Evolutionary conservation across 441 rosid species (phyloP), one percentile per base, ranked within the genome.

Genomic region (Arabidopsis lyrata): DNA sequence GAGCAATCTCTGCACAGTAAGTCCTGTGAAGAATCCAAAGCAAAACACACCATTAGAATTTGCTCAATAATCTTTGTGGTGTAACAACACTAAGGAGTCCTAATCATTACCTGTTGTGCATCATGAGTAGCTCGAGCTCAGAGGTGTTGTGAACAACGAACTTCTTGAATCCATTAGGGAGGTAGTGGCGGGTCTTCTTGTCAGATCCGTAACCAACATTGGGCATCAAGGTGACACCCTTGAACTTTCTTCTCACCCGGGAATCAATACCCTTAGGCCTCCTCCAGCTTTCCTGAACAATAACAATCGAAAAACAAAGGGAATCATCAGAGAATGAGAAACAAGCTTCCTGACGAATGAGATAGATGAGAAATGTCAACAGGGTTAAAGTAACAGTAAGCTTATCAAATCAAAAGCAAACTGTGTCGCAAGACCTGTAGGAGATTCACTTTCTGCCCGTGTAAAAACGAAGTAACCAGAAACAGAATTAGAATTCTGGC

Each of bases 181-280:
- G 98, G 68, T 84, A 86, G 47, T 93, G 96, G 1, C 93, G 87
- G 2, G 97, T 91, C 69, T 87, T 91, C 81, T 89, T 93, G 85
- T 93, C 97, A 2, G 91, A 81, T 0, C 95, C 97, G 6, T 94
- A 92, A 2, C 99, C 97, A 34, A 92, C 83, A 59, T 94, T 94
- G 58, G 97, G 99, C 99, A 94, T 92, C 77, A 94, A 64, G 1
- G 97, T 89, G 47, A 83, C 83, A 73, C 99, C 99, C 67, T 94
- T 91, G 85, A 92, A 90, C 90, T 91, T 91, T 55, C 97, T 86
- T 4, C 96, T 73, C 1, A 93, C 96, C 4, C 97, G 66, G 1
- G 97, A 91, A 69, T 93, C 97, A 62, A 91, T 91, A 87, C 96
- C 97, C 83, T 91, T 93, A 1, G 98, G 96, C 44, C 96, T 83